phyloP scores from a whole-genome alignment of 2,329 filamentous ascomycete genomes.

The Claviceps purpurea region DNA sequence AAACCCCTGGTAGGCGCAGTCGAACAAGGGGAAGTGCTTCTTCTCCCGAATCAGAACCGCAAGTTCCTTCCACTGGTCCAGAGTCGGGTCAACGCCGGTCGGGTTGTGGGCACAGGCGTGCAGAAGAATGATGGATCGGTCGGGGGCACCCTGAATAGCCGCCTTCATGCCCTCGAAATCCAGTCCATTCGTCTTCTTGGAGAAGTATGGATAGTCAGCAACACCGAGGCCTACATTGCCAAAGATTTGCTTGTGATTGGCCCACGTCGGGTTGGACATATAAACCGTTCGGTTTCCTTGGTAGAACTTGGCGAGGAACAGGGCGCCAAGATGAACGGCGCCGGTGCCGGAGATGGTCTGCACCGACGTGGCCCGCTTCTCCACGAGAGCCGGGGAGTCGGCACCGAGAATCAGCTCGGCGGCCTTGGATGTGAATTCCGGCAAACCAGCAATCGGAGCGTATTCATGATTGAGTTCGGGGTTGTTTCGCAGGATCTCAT shows the following conservation, averaged over 20 bases:
- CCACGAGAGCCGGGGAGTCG: constrained; percentile 66
- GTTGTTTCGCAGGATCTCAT: constrained; percentile 77
- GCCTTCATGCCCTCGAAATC: constrained; percentile 82
- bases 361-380: constrained; percentile 68
- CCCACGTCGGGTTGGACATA: constrained; percentile 92
- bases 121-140: constrained; percentile 74
- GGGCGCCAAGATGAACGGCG: constrained; percentile 80
- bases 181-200: constrained; percentile 73
- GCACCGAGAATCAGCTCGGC: constrained; percentile 78
- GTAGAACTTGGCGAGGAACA: constrained; percentile 93
- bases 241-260: constrained; percentile 98
- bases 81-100: constrained; percentile 87
- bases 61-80: constrained; percentile 88
- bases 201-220: constrained; percentile 88
- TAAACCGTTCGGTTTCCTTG: constrained; percentile 63
- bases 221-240: constrained; percentile 70
- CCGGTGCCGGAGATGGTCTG: constrained; percentile 98
- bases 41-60: constrained; percentile 62
- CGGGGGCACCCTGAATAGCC: constrained; percentile 55
- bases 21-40: constrained; percentile 94
- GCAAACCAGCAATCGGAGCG: constrained; percentile 82
- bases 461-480: constrained; percentile 96
- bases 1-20: constrained; percentile 95
- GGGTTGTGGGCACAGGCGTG: constrained; percentile 98
- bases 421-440: constrained; percentile 75